phyloP scores from a whole-genome alignment of 2,329 filamentous ascomycete species.

The Colletotrichum chrysophilum region DNA sequence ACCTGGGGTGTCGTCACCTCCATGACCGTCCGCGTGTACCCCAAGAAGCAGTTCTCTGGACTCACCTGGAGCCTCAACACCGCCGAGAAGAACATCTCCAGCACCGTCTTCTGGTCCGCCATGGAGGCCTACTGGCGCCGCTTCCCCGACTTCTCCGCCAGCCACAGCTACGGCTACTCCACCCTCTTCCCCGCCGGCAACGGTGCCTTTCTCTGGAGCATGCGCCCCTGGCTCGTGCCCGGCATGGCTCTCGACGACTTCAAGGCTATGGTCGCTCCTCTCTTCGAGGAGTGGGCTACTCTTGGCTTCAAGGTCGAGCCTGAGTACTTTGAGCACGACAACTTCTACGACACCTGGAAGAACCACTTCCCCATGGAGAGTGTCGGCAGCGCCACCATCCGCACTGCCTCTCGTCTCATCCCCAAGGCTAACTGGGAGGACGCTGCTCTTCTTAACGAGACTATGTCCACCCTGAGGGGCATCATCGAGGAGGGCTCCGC shows the following conservation, averaged over 20 bases:
- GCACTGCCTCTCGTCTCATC: slow-evolving; percentile 43
- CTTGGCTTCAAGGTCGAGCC: slow-evolving; percentile 34
- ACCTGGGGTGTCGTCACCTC: slow-evolving; percentile 50
- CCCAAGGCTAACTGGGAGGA: slow-evolving; percentile 40
- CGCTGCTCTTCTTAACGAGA: slow-evolving; percentile 24
- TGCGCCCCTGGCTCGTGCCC: slow-evolving; percentile 40
- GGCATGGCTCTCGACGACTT: slow-evolving; percentile 35
- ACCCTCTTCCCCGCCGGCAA: slow-evolving; percentile 9
- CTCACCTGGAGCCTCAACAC: slow-evolving; percentile 33
- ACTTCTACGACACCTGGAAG: slow-evolving; percentile 40
- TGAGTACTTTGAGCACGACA: slow-evolving; percentile 38
- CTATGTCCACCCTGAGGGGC: slow-evolving; percentile 31
- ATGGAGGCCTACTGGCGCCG: slow-evolving; percentile 35
- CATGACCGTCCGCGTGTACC: slow-evolving; percentile 38
- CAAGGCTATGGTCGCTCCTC: slow-evolving; percentile 33
- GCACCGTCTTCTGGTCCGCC: slow-evolving; percentile 36
- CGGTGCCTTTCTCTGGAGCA: slow-evolving; percentile 31
- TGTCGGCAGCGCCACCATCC: slow-evolving; percentile 27
- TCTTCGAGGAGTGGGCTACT: slow-evolving; percentile 31
- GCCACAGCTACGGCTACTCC: slow-evolving; percentile 32
- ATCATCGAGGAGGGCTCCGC: slow-evolving; percentile 25
- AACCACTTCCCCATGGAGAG: slow-evolving; percentile 43
- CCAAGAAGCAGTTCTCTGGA: slow-evolving; percentile 36
- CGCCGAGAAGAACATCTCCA: slow-evolving; percentile 26
- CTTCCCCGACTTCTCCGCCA: slow-evolving; percentile 32